Base-by-base conservation (phyloP, 805 yeast genomes). In the Starmera quercuum region DNA sequence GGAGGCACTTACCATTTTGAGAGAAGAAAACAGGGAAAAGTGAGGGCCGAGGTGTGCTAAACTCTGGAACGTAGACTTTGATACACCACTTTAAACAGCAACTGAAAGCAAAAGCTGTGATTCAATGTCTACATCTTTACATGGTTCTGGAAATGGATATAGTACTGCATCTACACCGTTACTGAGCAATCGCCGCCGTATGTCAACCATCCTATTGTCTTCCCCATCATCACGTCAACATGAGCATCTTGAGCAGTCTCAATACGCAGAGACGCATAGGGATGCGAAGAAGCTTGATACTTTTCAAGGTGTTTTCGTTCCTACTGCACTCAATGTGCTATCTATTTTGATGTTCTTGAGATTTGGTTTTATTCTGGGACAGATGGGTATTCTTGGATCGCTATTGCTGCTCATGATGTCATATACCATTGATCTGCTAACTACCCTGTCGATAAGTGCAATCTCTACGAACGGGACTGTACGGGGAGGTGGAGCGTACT, bases 391-490 rank as follows among this genome's bases (percentile, higher is more conserved):
- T 6, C 34, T 82, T 13, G 97, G 97, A 5, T 68, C 95, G 4
- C 46, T 87, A 17, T 58, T 74, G 2, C 59, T 90, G 16, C 62
- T 92, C 25, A 35, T 79, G 2, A 54, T 86, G 54, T 82, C 95
- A 31, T 92, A 88, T 54, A 52, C 75, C 4, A 86, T 92, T 41
- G 82, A 90, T 53, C 64, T 86, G 6, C 64, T 92, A 36, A 92
- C 98, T 0, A 85, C 95, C 0, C 59, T 92, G 44, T 84, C 95
- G 15, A 78, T 92, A 38, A 83, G 95, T 35, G 98, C 98, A 1
- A 92, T 92, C 40, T 86, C 97, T 2, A 92, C 99, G 2, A 92
- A 92, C 53, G 99, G 99, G 16, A 86, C 95, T 0, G 97, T 92
- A 3, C 74, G 87, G 45, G 97, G 97, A 11, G 99, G 99, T 12